Conservation (phyloP, 352 stramenopile species). For the Phytophthora niederhauseri region DNA sequence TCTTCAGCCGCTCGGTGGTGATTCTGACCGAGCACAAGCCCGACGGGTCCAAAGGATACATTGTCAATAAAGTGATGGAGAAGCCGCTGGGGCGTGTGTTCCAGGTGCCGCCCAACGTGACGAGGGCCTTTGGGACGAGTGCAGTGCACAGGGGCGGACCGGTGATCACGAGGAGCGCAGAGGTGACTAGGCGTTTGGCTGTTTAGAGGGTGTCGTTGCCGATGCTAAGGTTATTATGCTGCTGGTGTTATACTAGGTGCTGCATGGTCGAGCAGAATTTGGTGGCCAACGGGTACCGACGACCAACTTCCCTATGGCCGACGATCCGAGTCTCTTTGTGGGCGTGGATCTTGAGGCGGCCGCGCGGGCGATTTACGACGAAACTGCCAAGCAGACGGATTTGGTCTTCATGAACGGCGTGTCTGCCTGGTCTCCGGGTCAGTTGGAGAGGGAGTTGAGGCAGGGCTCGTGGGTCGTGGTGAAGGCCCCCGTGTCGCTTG, state of each 20-base stretch:
- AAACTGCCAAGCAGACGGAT: conserved; percentile 59
- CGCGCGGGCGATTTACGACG: conserved; percentile 57
- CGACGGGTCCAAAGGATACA: conserved; percentile 69
- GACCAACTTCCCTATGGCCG: conserved; percentile 50
- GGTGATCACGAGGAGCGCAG: conserved; percentile 62
- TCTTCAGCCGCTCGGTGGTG: conserved; percentile 81
- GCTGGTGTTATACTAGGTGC: conserved; percentile 39
- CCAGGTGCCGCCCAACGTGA: conserved; percentile 63
- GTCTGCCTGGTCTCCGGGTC: conserved; percentile 69
- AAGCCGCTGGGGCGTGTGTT: conserved; percentile 65
- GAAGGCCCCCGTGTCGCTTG: conserved; percentile 70
- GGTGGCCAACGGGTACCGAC: conserved; percentile 57
- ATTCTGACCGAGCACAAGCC: conserved; percentile 71
- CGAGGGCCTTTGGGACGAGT: conserved; percentile 61
- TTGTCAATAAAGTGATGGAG: conserved; percentile 70
- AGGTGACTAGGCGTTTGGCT: conserved; percentile 37
- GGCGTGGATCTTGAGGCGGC: conserved; percentile 72
- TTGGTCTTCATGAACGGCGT: conserved; percentile 83
- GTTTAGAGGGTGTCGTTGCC: not conserved
- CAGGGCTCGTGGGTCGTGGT: conserved; percentile 78
- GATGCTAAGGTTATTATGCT: not conserved
- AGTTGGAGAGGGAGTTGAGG: conserved; percentile 75
- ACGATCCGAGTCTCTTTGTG: conserved; percentile 62
- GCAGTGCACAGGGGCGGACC: conserved; percentile 68
- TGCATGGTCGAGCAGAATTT: conserved; percentile 65